Conservation (phyloP, 768 basidiomycete genomes). For the Lentinula sp. region DNA sequence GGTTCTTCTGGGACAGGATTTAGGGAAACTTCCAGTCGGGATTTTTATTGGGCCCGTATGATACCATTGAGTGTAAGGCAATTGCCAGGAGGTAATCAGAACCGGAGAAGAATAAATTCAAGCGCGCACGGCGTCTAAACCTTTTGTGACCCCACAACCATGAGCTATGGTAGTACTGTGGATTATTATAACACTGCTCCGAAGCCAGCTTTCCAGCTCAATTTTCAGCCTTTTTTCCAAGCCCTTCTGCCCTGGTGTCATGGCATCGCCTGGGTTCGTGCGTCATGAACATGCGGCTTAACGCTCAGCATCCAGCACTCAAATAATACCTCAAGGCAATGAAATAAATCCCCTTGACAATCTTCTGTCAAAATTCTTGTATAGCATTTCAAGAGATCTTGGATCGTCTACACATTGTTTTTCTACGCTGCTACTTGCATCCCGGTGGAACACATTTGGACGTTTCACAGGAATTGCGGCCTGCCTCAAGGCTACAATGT, state of each 20-base stretch:
- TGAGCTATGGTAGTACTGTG: background rate
- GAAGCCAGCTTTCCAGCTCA: background rate
- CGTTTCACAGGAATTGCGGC: background rate
- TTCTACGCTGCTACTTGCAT: background rate
- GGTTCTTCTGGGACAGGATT: background rate
- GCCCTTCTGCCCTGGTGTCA: background rate
- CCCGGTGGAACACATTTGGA: background rate
- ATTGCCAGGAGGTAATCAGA: too few relatives aligned
- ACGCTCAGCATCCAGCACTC: background rate
- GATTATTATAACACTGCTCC: background rate
- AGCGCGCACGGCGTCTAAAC: too few relatives aligned
- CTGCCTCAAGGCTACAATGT: constrained; percentile 8
- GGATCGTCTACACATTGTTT: background rate
- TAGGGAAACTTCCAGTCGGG: too few relatives aligned
- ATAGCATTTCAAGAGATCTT: background rate
- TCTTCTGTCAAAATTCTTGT: background rate
- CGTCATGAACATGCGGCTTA: background rate
- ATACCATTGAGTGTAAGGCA: too few relatives aligned
- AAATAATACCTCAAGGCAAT: background rate
- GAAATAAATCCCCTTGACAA: background rate
- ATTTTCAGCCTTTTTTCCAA: background rate
- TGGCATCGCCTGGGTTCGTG: background rate
- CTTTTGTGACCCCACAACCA: too few relatives aligned
- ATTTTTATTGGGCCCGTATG: too few relatives aligned
- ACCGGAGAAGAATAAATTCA: too few relatives aligned